A percentile compares a stretch with the other conserved stretches of the same genome.
Evolutionary conservation across 345 rosid species (phyloP).

Genomic region (Iberis pinnata): DNA sequence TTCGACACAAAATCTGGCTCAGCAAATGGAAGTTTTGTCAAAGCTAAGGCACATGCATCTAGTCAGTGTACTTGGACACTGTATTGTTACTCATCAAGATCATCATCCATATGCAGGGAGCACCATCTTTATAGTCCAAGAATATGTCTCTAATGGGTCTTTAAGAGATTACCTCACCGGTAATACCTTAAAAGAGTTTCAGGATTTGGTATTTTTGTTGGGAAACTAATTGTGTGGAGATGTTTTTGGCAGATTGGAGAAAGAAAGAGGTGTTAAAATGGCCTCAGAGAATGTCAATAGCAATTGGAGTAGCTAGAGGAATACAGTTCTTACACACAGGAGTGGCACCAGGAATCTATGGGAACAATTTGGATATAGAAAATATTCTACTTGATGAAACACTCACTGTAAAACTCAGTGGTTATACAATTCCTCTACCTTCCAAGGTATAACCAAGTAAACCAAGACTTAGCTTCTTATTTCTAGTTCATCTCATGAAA

Average conservation of each 20-base stretch:
- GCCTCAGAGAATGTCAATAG: slow-evolving; percentile 85
- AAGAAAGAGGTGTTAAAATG: slow-evolving; percentile 74
- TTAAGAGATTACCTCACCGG: slow-evolving; percentile 59
- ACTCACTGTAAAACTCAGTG: slow-evolving; percentile 64
- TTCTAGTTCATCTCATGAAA: not conserved
- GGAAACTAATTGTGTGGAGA: slow-evolving; percentile 2
- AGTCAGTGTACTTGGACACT: slow-evolving; percentile 83
- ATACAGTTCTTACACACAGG: slow-evolving; percentile 89
- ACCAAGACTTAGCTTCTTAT: slow-evolving; percentile 10
- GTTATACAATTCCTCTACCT: slow-evolving; percentile 64
- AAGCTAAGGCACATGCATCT: slow-evolving; percentile 87
- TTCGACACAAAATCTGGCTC: slow-evolving; percentile 51
- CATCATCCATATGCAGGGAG: slow-evolving; percentile 48
- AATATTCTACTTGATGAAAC: slow-evolving; percentile 65
- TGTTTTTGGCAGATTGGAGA: slow-evolving; percentile 50
- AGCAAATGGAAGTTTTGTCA: slow-evolving; percentile 68
- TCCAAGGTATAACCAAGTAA: slow-evolving; percentile 44
- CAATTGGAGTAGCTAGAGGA: slow-evolving; percentile 78
- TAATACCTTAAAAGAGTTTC: slow-evolving; percentile 22
- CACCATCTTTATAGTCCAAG: slow-evolving; percentile 62
- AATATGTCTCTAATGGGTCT: slow-evolving; percentile 65
- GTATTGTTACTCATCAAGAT: slow-evolving; percentile 63
- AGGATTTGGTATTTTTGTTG: not conserved
- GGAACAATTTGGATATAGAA: slow-evolving; percentile 66
- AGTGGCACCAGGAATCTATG: slow-evolving; percentile 69